Evolutionary conservation across 345 rosid genomes (phyloP).

Genomic region (Murraya paniculata): DNA sequence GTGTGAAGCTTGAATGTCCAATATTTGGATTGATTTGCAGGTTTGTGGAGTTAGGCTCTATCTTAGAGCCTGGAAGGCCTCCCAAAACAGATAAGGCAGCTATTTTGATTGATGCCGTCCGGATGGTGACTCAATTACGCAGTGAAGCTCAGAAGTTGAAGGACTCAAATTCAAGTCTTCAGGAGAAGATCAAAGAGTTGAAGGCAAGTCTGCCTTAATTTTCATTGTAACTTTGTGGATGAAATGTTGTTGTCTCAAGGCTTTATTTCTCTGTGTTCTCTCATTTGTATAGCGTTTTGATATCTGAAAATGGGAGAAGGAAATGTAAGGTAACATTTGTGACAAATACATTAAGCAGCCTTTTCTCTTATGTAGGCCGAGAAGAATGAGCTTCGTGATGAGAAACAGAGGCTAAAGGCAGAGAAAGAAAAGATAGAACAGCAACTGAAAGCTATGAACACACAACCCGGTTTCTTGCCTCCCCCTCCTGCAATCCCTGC

Average conservation of each 20-base stretch:
- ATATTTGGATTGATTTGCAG: constrained; percentile 35
- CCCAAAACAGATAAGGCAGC: constrained; percentile 94
- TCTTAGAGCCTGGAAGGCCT: constrained; percentile 85
- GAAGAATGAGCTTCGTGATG: constrained; percentile 81
- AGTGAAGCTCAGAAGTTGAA: constrained; percentile 78
- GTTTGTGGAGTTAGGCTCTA: constrained; percentile 82
- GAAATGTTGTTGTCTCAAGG: background rate
- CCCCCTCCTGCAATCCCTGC: constrained; percentile 58
- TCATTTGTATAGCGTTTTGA: background rate
- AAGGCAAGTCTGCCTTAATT: constrained; percentile 39
- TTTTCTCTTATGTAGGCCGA: constrained; percentile 46
- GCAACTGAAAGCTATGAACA: constrained; percentile 56
- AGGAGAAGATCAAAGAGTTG: constrained; percentile 75
- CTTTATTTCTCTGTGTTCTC: background rate
- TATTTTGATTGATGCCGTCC: constrained; percentile 70
- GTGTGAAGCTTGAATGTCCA: constrained; percentile 9
- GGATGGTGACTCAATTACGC: constrained; percentile 77
- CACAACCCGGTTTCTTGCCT: constrained; percentile 67
- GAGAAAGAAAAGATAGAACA: constrained; percentile 73
- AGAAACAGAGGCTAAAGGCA: constrained; percentile 59
- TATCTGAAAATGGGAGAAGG: background rate
- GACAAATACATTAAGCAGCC: background rate
- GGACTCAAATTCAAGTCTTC: constrained; percentile 84
- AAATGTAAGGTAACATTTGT: background rate
- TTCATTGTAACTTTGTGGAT: background rate